These are phyloP conservation scores for Tremella fuciformis DNA, from an alignment of 768 basidiomycete species.

Conservation along the genomic window DNA sequence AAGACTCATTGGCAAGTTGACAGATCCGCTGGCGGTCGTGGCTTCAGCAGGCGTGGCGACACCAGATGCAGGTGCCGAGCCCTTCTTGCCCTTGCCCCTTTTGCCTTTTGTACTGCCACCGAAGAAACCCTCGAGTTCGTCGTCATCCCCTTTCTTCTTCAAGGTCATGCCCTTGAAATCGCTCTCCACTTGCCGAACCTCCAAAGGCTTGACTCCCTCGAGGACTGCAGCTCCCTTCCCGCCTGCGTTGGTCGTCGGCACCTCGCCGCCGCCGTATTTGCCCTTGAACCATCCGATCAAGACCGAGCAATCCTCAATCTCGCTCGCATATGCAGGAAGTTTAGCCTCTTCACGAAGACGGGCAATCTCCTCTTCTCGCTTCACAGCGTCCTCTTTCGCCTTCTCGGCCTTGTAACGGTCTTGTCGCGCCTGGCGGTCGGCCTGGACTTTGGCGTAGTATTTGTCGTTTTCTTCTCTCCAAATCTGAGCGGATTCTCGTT, in stretches of 20 bases:
- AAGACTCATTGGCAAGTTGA: conserved; percentile 80
- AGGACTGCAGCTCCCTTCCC: conserved; percentile 26
- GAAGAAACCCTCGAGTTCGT: conserved; percentile 60
- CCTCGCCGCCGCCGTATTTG: conserved; percentile 45
- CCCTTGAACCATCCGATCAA: conserved; percentile 52
- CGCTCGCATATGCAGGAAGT: conserved; percentile 79
- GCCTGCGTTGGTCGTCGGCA: conserved; percentile 40
- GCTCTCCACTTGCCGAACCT: conserved; percentile 77
- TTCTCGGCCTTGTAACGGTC: conserved; percentile 76
- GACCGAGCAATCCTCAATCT: conserved; percentile 83
- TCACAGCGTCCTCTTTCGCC: conserved; percentile 69
- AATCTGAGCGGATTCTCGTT: conserved; percentile 67
- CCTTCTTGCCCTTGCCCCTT: conserved; percentile 60
- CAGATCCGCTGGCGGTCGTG: conserved; percentile 50
- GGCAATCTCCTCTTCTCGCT: conserved; percentile 71
- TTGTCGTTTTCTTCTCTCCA: conserved; percentile 80
- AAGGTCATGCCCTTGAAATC: conserved; percentile 67
- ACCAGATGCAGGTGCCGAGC: conserved; percentile 32
- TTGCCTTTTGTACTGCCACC: conserved; percentile 55
- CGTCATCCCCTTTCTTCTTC: conserved; percentile 91
- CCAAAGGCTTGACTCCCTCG: conserved; percentile 61
- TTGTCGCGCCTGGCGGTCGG: conserved; percentile 71
- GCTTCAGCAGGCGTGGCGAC: conserved; percentile 37
- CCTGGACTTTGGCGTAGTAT: conserved; percentile 50
- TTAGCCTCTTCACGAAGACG: conserved; percentile 86